Conservation (phyloP, 306 rosid genomes). For the Nissolia schottii region DNA sequence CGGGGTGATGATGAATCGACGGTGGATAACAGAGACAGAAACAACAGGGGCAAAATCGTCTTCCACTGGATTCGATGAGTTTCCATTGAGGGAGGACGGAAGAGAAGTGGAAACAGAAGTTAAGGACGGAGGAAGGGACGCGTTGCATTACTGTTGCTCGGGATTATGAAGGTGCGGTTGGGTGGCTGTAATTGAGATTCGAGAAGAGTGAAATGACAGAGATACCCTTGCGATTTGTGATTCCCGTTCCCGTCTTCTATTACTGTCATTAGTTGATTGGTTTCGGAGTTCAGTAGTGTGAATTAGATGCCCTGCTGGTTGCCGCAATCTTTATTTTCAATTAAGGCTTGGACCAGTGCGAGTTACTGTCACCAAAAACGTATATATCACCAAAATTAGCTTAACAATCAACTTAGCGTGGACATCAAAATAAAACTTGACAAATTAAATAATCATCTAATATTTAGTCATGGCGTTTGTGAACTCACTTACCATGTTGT, state of each 20-base stretch:
- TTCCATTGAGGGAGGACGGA: neutral
- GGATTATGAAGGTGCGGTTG: neutral
- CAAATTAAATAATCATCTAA: no score
- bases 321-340: neutral
- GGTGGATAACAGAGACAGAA: conserved; percentile 25
- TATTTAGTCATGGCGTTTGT: no score
- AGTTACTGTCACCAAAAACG: no score
- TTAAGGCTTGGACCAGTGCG: no score
- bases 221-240: neutral
- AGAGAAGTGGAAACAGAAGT: neutral
- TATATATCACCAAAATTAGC: no score
- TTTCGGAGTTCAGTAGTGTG: neutral
- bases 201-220: neutral
- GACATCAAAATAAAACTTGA: no score
- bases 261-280: neutral
- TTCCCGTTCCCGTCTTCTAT: neutral
- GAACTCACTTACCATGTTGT: no score
- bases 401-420: no score
- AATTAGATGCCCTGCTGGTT: neutral
- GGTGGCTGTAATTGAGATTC: neutral
- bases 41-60: neutral
- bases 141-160: neutral
- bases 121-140: neutral
- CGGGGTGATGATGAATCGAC: conserved; percentile 20
- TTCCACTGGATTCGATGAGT: neutral